Evolutionary conservation across 1,139 yeast species (phyloP).

Genomic region (Pneumocystis oryctolagi): DNA sequence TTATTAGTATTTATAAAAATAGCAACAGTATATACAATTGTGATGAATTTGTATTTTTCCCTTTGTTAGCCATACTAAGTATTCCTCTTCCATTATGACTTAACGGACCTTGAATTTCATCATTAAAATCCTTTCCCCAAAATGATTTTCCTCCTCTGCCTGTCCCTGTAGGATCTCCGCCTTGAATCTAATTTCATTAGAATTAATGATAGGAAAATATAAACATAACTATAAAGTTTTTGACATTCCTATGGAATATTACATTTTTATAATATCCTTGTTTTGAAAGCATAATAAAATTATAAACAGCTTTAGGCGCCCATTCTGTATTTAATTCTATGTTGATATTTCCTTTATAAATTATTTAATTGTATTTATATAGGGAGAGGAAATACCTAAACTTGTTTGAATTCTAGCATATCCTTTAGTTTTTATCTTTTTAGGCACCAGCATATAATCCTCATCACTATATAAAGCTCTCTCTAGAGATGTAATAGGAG

Average conservation of each 20-base stretch:
- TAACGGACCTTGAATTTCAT: conserved; percentile 49
- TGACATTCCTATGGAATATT: conserved; percentile 34
- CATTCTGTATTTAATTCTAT: conserved; percentile 27
- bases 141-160: conserved; percentile 31
- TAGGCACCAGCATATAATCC: conserved; percentile 22
- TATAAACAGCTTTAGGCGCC: conserved; percentile 33
- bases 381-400: neutral
- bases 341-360: conserved; percentile 14
- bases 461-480: conserved; percentile 17
- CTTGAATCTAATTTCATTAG: conserved; percentile 25
- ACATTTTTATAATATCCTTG: conserved; percentile 30
- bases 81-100: conserved; percentile 70
- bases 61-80: conserved; percentile 66
- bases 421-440: conserved; percentile 22
- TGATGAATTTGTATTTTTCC: conserved; percentile 47
- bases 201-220: neutral
- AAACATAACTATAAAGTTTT: conserved; percentile 29
- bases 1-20: neutral
- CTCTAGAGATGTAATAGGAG: conserved; percentile 20
- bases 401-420: conserved; percentile 28
- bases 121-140: conserved; percentile 28
- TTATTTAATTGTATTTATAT: neutral
- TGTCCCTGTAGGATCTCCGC: conserved; percentile 38
- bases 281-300: conserved; percentile 30
- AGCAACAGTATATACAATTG: conserved; percentile 35